Conservation (phyloP, 768 basidiomycete species). For the Termitomyces sp. region DNA sequence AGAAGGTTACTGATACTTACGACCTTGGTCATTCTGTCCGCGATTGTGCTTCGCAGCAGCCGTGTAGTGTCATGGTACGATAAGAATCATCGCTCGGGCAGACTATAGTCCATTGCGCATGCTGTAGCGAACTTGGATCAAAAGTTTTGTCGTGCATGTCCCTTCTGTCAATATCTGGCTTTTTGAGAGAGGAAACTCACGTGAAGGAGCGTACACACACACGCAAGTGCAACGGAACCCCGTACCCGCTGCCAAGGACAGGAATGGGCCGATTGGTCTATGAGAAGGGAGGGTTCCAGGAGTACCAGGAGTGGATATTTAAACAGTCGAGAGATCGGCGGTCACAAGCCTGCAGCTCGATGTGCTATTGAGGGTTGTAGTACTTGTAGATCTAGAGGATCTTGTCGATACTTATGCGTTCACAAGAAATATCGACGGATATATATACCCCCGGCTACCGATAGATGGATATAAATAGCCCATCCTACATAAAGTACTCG, state of each 20-base stretch:
- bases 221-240: background rate
- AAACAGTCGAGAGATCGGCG: background rate
- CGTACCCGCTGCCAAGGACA: background rate
- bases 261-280: background rate
- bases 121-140: background rate
- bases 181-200: background rate
- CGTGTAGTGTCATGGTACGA: background rate
- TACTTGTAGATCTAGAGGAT: background rate
- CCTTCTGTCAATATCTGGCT: background rate
- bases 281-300: background rate
- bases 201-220: background rate
- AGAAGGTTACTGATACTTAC: background rate
- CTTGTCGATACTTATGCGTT: background rate
- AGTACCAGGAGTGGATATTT: background rate
- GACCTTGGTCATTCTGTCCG: background rate
- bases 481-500: background rate
- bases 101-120: background rate
- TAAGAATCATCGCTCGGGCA: background rate
- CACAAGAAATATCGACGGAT: background rate
- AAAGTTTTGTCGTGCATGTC: background rate
- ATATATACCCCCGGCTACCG: background rate
- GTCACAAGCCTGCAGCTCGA: background rate
- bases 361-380: background rate
- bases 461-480: background rate
- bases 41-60: background rate